A percentile compares a stretch with the other conserved stretches of the same genome.
These are phyloP conservation scores for Carex kokanica DNA, from an alignment of 176 grass and related monocot species.

Conservation along the genomic window DNA sequence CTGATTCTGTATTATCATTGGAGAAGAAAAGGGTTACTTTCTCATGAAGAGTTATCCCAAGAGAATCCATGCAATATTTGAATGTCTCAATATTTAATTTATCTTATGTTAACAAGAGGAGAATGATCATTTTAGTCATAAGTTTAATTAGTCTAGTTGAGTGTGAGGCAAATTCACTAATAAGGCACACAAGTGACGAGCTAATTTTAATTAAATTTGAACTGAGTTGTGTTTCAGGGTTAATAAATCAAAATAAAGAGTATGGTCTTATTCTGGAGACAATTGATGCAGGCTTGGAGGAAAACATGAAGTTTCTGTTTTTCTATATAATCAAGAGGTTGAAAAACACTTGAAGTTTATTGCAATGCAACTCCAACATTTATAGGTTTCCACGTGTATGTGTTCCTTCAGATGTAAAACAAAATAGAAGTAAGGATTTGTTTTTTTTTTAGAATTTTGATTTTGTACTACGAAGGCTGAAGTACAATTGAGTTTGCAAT, in stretches of 20 bases:
- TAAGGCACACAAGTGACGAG: too few species aligned
- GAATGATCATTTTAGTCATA: neutral
- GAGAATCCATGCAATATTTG: neutral
- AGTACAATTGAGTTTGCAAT: neutral
- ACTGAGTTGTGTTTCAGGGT: neutral
- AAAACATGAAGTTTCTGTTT: neutral
- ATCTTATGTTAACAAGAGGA: neutral
- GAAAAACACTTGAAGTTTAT: neutral
- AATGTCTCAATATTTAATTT: neutral
- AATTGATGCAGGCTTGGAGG: neutral
- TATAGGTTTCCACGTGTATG: neutral
- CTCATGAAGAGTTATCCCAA: neutral
- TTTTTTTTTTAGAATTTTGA: neutral
- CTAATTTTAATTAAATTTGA: neutral
- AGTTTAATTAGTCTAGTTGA: too few species aligned
- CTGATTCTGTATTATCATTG: neutral
- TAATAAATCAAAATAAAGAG: neutral
- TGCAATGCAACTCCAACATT: neutral
- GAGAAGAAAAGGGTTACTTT: neutral
- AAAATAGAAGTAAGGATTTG: neutral
- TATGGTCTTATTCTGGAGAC: neutral
- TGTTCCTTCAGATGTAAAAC: neutral
- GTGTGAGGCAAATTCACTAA: too few species aligned
- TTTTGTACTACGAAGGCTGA: neutral
- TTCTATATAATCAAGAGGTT: neutral